Evolutionary conservation across 2,329 filamentous ascomycete species (phyloP).

Genomic region (Ophiostoma tasmaniense): DNA sequence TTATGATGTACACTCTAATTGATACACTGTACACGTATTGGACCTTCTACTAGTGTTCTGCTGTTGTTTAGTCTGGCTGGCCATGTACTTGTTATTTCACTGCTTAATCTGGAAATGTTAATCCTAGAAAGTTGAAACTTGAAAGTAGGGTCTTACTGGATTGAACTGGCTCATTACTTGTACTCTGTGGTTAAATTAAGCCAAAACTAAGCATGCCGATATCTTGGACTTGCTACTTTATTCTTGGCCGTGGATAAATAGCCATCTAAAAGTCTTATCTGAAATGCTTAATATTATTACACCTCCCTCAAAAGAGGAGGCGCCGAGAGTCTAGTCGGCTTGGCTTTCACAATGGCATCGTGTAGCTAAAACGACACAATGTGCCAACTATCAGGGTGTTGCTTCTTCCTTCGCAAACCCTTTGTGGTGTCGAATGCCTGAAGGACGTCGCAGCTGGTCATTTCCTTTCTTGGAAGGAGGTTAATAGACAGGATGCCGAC

Average conservation of each 20-base stretch:
- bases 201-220: not conserved
- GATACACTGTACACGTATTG: too few species aligned
- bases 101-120: too few species aligned
- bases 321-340: not conserved
- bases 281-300: not conserved
- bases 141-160: not conserved
- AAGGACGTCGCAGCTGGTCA: not conserved
- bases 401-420: too few species aligned
- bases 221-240: not conserved
- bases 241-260: not conserved
- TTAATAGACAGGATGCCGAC: not conserved
- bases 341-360: not conserved
- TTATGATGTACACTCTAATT: too few species aligned
- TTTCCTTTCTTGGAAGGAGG: slow-evolving; percentile 18
- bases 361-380: not conserved
- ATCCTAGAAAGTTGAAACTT: not conserved
- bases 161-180: not conserved
- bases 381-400: not conserved
- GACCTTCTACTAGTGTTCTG: too few species aligned
- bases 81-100: too few species aligned
- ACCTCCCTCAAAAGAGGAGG: not conserved
- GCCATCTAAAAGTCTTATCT: not conserved
- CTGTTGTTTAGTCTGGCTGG: too few species aligned
- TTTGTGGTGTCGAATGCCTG: not conserved
- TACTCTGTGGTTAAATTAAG: not conserved